A percentile compares a stretch with the other conserved stretches of the same genome.
phyloP scores from a whole-genome alignment of 441 rosid species.

The Syzygium syzygioides region DNA sequence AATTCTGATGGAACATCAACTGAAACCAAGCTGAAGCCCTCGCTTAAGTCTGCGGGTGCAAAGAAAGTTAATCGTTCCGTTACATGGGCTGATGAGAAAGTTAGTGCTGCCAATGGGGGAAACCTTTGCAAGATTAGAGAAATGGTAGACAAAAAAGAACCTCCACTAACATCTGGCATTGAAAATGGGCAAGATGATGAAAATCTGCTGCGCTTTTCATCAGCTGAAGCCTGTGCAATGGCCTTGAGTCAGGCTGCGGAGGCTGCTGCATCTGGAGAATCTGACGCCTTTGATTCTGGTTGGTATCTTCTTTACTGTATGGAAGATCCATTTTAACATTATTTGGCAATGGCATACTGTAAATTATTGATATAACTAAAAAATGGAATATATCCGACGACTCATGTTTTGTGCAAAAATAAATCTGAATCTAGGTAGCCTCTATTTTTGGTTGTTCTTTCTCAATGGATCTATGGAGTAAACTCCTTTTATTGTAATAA shows the following conservation, averaged over 20 bases:
- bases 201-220: slow-evolving; percentile 32
- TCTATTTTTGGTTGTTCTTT: not conserved
- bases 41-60: slow-evolving; percentile 53
- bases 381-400: not conserved
- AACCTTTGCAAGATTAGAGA: slow-evolving; percentile 6
- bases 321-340: not conserved
- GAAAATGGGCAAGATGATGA: slow-evolving; percentile 22
- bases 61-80: slow-evolving; percentile 38
- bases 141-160: slow-evolving; percentile 5
- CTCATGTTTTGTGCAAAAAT: not conserved
- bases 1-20: slow-evolving; percentile 21
- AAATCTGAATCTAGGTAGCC: not conserved
- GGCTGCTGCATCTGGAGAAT: slow-evolving; percentile 60
- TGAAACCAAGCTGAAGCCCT: slow-evolving; percentile 46
- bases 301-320: slow-evolving; percentile 14
- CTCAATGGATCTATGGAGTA: not conserved
- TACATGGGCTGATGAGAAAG: slow-evolving; percentile 18
- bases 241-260: slow-evolving; percentile 81
- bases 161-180: slow-evolving; percentile 7
- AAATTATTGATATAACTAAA: not conserved
- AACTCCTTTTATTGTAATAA: not conserved
- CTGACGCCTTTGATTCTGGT: slow-evolving; percentile 54
- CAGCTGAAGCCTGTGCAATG: slow-evolving; percentile 75
- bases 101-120: not conserved
- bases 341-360: not conserved